These are phyloP conservation scores for Trichophyton rubrum DNA, from an alignment of 2,329 filamentous ascomycete species.

Conservation along the genomic window DNA sequence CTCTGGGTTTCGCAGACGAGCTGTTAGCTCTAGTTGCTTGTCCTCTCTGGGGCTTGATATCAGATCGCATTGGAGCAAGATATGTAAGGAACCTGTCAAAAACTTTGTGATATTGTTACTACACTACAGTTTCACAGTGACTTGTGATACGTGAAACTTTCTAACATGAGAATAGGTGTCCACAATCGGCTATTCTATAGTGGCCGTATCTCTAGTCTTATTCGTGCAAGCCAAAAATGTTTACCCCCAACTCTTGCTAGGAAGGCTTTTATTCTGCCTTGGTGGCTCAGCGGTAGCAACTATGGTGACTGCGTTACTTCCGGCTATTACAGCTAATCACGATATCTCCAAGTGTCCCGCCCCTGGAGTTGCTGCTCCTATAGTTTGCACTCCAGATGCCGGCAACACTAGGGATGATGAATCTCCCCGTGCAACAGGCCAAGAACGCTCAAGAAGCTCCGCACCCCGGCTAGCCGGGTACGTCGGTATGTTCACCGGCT, in stretches of 20 bases:
- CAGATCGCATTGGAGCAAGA: conserved; percentile 37
- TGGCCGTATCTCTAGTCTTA: conserved; percentile 61
- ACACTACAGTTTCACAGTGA: conserved; percentile 2
- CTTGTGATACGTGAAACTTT: background rate
- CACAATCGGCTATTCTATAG: conserved; percentile 67
- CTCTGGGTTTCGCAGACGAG: conserved; percentile 39
- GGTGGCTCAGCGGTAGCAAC: conserved; percentile 90
- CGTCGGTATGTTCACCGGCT: conserved; percentile 85
- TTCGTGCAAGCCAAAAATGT: conserved; percentile 80
- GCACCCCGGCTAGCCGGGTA: conserved; percentile 65
- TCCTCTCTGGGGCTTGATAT: conserved; percentile 38
- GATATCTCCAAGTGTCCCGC: conserved; percentile 9
- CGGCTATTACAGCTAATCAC: conserved; percentile 44
- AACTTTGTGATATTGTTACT: background rate
- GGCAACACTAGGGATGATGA: conserved; percentile 41
- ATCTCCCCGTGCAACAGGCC: background rate
- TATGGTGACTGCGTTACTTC: conserved; percentile 94
- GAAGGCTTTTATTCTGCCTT: conserved; percentile 73
- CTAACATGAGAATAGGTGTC: conserved; percentile 27
- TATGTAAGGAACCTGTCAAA: conserved; percentile 25
- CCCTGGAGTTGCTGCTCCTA: conserved; percentile 6
- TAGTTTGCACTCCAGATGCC: conserved; percentile 26
- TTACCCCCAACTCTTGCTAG: conserved; percentile 77
- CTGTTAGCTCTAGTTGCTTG: conserved; percentile 37
- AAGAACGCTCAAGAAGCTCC: background rate